Percentiles rank a stretch among this genome's conserved stretches.
phyloP scores from a whole-genome alignment of 495 filamentous ascomycete species.

The Penicillium antarcticum region DNA sequence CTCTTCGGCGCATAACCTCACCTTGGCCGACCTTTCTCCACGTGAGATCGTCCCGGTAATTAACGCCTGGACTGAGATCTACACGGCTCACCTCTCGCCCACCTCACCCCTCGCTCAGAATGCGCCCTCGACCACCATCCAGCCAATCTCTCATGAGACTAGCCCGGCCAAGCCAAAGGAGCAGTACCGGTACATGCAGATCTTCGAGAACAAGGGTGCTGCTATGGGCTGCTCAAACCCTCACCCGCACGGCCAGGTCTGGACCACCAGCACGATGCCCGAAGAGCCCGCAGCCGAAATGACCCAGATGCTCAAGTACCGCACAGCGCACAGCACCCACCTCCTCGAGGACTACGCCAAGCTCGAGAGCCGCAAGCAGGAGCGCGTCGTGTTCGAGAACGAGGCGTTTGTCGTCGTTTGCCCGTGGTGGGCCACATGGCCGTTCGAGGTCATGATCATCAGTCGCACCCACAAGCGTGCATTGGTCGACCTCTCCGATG shows the following conservation, averaged over 20 bases:
- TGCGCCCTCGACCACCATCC: slow-evolving; percentile 43
- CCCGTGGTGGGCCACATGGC: slow-evolving; percentile 98
- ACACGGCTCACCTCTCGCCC: slow-evolving; percentile 73
- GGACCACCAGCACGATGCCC: slow-evolving; percentile 86
- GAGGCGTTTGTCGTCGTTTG: slow-evolving; percentile 76
- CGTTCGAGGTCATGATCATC: slow-evolving; percentile 92
- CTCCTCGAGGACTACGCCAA: slow-evolving; percentile 83
- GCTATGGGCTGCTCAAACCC: slow-evolving; percentile 99
- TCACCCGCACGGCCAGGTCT: slow-evolving; percentile 94
- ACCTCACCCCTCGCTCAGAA: slow-evolving; percentile 59
- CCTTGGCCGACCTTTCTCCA: slow-evolving; percentile 78
- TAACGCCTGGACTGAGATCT: slow-evolving; percentile 84
- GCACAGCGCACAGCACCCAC: slow-evolving; percentile 61
- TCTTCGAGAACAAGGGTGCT: slow-evolving; percentile 97
- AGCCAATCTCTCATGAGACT: slow-evolving; percentile 45
- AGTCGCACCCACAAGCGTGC: slow-evolving; percentile 74
- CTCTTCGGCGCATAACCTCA: slow-evolving; percentile 83
- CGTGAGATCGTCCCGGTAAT: slow-evolving; percentile 72
- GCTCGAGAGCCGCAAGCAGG: slow-evolving; percentile 75
- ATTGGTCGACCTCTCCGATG: slow-evolving; percentile 70
- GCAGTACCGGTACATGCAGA: slow-evolving; percentile 96
- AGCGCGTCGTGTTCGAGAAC: slow-evolving; percentile 87
- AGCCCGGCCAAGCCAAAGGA: slow-evolving; percentile 55
- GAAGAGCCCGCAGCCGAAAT: slow-evolving; percentile 84
- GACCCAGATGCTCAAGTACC: slow-evolving; percentile 72